Evolutionary conservation across 2,329 filamentous ascomycete genomes (phyloP), one percentile per base, ranked within the genome.

Genomic region (Aspergillus ochraceus): DNA sequence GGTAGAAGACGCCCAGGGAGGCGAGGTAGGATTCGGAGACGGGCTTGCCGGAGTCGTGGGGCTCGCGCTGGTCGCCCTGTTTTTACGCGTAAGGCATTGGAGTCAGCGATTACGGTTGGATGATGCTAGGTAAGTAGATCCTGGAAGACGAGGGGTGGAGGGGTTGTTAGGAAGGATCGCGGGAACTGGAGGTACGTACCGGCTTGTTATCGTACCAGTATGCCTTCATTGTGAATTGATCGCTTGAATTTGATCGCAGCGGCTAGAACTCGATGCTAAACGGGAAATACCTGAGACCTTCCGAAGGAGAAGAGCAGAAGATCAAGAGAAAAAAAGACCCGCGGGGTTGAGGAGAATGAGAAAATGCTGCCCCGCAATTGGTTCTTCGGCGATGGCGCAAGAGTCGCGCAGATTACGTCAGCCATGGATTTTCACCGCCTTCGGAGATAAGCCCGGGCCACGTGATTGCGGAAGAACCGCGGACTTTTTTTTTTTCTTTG

Each of bases 1-100:
- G 87, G 83, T 96, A 95, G 49, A 91, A 78, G 42, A 99, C 92
- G 60, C 94, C 94, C 19, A 98, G 82, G 57, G 84, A 82, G 64
- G 82, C 76, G 60, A 99, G 88, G 58, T 90, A 87, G 5, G 84
- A 80, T 52, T 83, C 77, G 57, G 84, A 79, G 59, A 97, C 86
- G 45, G 81, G 72, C 66, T 86, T 87, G 70, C 91, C 91, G 20
- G 92, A 96, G 80, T 97, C 89, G 80, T 99, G 95, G 55, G 91
- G 86, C 49, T 90, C 85, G 73, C 95, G 92, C 80, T 97, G 95
- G 84, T 99, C 95, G 80, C 92, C 93, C 91, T 96, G 73, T 61
- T 54, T 42, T n/a, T 24, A 24, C 24, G 24, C 24, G 24, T 24
- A 24, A 24, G 24, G 24, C 24, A 10, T n/a, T 14, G 64, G 57